A percentile compares a stretch with the other conserved stretches of the same genome.
Evolutionary conservation across 2,329 filamentous ascomycete species (phyloP).

Genomic region (Ceratocystis harringtonii): DNA sequence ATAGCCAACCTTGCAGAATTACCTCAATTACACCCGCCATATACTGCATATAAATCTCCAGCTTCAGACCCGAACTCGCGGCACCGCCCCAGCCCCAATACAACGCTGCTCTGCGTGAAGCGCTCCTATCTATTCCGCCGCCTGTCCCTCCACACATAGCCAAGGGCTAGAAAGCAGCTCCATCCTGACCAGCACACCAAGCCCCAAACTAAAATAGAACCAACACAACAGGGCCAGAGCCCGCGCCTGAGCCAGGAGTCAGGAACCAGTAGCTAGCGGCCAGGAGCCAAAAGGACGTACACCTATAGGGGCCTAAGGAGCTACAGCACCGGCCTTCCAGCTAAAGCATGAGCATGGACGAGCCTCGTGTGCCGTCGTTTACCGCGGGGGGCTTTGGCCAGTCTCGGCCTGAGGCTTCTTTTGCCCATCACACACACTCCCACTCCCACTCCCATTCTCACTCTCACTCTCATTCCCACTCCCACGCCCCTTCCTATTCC

Average conservation of each 20-base stretch:
- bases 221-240: background rate
- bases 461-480: background rate
- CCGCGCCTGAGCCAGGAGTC: too few species aligned
- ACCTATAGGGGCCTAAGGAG: background rate
- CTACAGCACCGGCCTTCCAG: background rate
- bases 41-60: too few species aligned
- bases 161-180: background rate
- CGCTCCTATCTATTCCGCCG: background rate
- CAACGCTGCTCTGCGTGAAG: background rate
- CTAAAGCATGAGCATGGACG: conserved; percentile 2
- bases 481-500: conserved; percentile 33
- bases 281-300: too few species aligned
- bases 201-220: background rate
- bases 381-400: conserved; percentile 5
- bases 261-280: too few species aligned
- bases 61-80: too few species aligned
- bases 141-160: background rate
- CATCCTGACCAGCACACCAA: background rate
- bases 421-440: background rate
- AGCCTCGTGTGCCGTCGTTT: conserved; percentile 6
- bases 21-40: background rate
- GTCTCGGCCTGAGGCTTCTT: conserved; percentile 6
- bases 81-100: background rate
- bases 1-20: background rate
- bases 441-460: background rate